Percentiles rank a stretch among this genome's conserved stretches.
Conservation (phyloP, 2,329 filamentous ascomycete species). For the Colletotrichum phormii region DNA sequence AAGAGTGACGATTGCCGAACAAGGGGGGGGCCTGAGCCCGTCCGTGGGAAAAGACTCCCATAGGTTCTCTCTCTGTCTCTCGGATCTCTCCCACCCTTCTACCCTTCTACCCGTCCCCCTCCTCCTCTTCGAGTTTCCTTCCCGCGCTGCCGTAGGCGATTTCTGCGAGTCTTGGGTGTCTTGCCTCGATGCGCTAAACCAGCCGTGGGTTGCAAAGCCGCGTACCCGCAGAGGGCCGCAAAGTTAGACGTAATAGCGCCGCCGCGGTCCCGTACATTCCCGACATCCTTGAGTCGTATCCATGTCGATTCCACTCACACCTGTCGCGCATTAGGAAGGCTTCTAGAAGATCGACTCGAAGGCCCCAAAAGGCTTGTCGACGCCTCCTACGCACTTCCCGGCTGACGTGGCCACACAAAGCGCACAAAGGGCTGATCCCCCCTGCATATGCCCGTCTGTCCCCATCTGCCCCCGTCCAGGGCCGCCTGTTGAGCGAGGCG, state of each 20-base stretch:
- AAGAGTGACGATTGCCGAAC: constrained; percentile 29
- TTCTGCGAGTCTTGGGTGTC: not conserved
- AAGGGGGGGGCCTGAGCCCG: constrained; percentile 22
- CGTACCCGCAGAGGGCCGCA: constrained; percentile 14
- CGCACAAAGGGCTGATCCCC: not conserved
- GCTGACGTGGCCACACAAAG: not conserved
- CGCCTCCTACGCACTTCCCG: constrained; percentile 21
- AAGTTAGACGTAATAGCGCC: constrained; percentile 29
- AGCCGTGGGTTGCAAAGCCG: constrained; percentile 6
- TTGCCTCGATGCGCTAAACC: constrained; percentile 18
- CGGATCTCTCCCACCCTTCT: not conserved
- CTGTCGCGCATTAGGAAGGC: constrained; percentile 25
- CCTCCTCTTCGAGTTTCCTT: not conserved
- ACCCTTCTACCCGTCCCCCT: not conserved
- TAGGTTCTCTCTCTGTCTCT: not conserved
- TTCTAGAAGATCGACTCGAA: constrained; percentile 33
- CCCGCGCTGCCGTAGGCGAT: not conserved
- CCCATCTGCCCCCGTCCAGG: not conserved
- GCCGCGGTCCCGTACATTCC: constrained; percentile 26
- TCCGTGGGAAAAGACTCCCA: not conserved
- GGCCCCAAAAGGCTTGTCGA: constrained; percentile 24
- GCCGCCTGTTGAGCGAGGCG: constrained; percentile 20
- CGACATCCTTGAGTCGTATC: constrained; percentile 30
- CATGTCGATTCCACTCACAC: constrained; percentile 2
- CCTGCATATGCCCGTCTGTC: constrained; percentile 1